Evolutionary conservation across 225 moss, liverwort and hornwort species (phyloP).

Genomic region (Bryum argenteum): DNA sequence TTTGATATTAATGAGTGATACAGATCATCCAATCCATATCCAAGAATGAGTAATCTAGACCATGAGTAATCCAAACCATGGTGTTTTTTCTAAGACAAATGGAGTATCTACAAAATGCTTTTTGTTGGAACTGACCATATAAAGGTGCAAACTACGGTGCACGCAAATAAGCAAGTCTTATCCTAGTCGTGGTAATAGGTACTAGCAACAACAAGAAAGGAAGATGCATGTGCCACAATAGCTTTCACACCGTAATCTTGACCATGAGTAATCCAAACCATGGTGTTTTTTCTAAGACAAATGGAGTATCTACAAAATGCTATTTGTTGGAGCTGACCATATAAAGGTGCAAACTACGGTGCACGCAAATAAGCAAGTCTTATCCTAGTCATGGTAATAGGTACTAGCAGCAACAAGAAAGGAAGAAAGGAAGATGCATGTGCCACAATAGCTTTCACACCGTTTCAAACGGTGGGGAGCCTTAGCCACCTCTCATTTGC

Average conservation of each 20-base stretch:
- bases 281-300: no score
- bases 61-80: no score
- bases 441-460: no score
- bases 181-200: constrained; percentile 16
- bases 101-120: background rate
- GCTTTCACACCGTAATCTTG: no score
- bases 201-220: constrained; percentile 29
- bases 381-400: constrained; percentile 15
- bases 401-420: constrained; percentile 29
- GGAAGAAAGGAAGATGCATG: constrained; percentile 19
- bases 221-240: background rate
- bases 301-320: background rate
- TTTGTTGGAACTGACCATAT: no score
- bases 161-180: background rate
- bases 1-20: no score
- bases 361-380: background rate
- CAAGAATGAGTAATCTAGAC: no score
- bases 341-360: background rate
- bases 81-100: no score
- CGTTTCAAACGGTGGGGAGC: background rate
- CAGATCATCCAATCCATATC: no score
- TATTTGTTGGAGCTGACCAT: no score
- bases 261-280: no score
- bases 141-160: background rate
- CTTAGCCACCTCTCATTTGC: background rate